Conservation (phyloP, 2,329 filamentous ascomycete species). For the Ambrosiella beaveri region DNA sequence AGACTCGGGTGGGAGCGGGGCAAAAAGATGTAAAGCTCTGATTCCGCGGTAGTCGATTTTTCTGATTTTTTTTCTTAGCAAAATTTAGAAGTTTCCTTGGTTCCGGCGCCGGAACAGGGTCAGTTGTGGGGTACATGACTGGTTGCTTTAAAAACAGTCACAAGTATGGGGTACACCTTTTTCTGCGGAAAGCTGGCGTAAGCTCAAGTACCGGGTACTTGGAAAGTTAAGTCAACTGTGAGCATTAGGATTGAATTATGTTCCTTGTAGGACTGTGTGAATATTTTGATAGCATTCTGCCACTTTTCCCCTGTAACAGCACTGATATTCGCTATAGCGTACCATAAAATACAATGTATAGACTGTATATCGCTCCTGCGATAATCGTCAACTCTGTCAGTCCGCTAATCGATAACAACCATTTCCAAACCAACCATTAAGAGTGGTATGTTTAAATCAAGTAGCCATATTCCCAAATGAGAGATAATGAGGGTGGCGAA, state of each 20-base stretch:
- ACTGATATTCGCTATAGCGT: neutral
- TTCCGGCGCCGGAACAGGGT: slow-evolving; percentile 3
- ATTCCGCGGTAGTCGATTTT: slow-evolving; percentile 9
- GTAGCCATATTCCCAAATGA: neutral
- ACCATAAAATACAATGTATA: neutral
- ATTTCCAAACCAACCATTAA: neutral
- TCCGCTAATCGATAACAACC: neutral
- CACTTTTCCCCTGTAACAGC: neutral
- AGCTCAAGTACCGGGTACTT: neutral
- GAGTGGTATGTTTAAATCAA: neutral
- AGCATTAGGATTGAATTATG: neutral
- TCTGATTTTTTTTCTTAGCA: slow-evolving; percentile 3
- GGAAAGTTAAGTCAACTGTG: neutral
- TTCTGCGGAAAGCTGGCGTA: neutral
- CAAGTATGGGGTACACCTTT: neutral
- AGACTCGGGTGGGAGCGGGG: too few relatives aligned
- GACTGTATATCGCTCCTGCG: neutral
- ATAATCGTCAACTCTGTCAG: neutral
- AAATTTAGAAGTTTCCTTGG: neutral
- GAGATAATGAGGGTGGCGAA: neutral
- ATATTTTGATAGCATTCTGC: neutral
- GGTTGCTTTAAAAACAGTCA: neutral
- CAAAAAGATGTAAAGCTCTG: neutral
- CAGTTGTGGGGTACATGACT: neutral
- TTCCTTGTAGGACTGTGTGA: neutral